Conservation (phyloP, 2,329 filamentous ascomycete species). For the Pochonia chlamydosporia region DNA sequence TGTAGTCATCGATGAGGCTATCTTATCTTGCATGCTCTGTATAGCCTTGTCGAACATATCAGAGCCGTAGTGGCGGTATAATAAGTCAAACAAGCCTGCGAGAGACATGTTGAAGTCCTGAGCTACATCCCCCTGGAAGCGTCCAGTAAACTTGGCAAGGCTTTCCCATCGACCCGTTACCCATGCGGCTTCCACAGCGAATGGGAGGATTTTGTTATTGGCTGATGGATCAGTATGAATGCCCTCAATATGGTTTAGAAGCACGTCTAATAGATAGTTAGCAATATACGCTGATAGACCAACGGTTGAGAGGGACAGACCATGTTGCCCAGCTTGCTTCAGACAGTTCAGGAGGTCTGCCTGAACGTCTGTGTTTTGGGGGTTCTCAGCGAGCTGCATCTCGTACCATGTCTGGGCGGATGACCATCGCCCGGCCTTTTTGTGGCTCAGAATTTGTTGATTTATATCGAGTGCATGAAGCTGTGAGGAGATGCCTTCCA, state of each 20-base stretch:
- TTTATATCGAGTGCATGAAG: conserved; percentile 83
- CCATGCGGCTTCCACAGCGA: conserved; percentile 89
- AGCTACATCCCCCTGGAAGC: conserved; percentile 42
- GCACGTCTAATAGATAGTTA: conserved; percentile 53
- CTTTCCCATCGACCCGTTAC: conserved; percentile 76
- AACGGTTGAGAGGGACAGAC: conserved; percentile 39
- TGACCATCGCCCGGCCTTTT: conserved; percentile 88
- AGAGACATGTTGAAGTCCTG: conserved; percentile 78
- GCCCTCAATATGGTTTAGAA: conserved; percentile 80
- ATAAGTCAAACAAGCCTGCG: conserved; percentile 52
- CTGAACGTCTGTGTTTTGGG: conserved; percentile 71
- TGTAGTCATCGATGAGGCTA: conserved; percentile 68
- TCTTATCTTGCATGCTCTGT: conserved; percentile 58
- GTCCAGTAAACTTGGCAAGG: conserved; percentile 59
- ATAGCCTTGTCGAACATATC: conserved; percentile 52
- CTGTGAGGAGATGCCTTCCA: conserved; percentile 89
- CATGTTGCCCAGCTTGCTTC: conserved; percentile 92
- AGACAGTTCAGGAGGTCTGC: conserved; percentile 80
- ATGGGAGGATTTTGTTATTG: conserved; percentile 64
- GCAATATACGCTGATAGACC: conserved; percentile 1
- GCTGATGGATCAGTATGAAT: conserved; percentile 52
- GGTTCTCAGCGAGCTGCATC: conserved; percentile 74
- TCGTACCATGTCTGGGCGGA: conserved; percentile 98
- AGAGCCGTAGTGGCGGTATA: conserved; percentile 48
- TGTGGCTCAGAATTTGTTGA: conserved; percentile 87